phyloP scores from a whole-genome alignment of 352 stramenopile species.

The Globisporangium mamillatum region DNA sequence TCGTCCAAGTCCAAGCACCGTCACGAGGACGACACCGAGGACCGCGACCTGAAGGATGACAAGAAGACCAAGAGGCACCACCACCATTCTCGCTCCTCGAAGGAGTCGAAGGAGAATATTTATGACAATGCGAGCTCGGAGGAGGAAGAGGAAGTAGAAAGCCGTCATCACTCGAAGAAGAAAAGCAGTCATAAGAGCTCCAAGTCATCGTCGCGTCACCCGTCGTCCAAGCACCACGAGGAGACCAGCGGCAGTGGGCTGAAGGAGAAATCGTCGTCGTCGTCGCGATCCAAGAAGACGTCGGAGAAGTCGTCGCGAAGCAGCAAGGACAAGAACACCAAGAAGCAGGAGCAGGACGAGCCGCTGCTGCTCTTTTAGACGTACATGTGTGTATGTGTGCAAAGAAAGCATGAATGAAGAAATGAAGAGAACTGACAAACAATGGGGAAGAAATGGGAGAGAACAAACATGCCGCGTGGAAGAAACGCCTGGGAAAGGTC shows the following conservation, averaged over 20 bases:
- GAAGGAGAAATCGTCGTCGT: constrained; percentile 6
- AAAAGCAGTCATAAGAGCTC: constrained; percentile 37
- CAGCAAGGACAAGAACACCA: constrained; percentile 30
- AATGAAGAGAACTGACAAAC: constrained; percentile 1
- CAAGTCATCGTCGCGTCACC: constrained; percentile 14
- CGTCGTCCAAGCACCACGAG: not conserved
- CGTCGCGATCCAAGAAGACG: constrained; percentile 44
- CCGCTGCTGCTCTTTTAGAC: constrained; percentile 81
- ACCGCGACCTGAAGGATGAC: constrained; percentile 10
- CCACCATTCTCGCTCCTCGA: constrained; percentile 28
- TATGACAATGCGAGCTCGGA: constrained; percentile 46
- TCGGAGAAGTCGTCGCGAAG: constrained; percentile 23
- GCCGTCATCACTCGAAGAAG: constrained; percentile 30
- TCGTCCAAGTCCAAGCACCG: constrained; percentile 24
- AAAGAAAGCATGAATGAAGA: constrained; percentile 1
- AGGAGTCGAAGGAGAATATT: constrained; percentile 51
- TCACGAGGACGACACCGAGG: constrained; percentile 20
- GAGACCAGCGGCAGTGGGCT: not conserved
- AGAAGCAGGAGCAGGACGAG: constrained; percentile 41
- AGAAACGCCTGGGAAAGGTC: not conserved
- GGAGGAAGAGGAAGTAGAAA: constrained; percentile 29
- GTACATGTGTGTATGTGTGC: constrained; percentile 6
- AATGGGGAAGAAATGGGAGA: not conserved
- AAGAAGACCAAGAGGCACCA: constrained; percentile 39
- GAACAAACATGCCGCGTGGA: not conserved